A percentile compares a stretch with the other conserved stretches of the same genome.
Evolutionary conservation across 2,329 filamentous ascomycete species (phyloP).

Genomic region (Myotisia sp.): DNA sequence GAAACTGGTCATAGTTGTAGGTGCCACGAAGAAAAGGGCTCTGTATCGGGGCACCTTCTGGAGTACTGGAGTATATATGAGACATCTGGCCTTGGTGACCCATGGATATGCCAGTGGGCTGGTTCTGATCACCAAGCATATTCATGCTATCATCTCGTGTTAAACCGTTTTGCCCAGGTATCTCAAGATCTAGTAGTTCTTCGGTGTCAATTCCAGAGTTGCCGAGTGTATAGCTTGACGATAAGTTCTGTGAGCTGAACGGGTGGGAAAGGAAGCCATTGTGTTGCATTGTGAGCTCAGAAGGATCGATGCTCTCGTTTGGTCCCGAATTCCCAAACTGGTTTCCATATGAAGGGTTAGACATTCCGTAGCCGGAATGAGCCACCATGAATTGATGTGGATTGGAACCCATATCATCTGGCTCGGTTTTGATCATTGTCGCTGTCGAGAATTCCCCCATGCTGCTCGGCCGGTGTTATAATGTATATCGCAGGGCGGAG

Average conservation of each 20-base stretch:
- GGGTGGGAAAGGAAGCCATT: slow-evolving; percentile 39
- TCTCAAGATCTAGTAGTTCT: slow-evolving; percentile 58
- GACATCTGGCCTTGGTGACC: slow-evolving; percentile 55
- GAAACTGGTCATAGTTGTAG: slow-evolving; percentile 66
- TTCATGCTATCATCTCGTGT: slow-evolving; percentile 23
- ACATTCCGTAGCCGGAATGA: slow-evolving; percentile 38
- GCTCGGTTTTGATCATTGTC: slow-evolving; percentile 55
- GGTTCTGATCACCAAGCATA: slow-evolving; percentile 39
- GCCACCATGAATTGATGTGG: slow-evolving; percentile 35
- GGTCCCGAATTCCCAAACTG: slow-evolving; percentile 36
- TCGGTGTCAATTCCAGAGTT: slow-evolving; percentile 74
- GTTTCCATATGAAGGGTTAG: slow-evolving; percentile 35
- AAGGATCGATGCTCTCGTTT: slow-evolving; percentile 61
- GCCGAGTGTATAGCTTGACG: slow-evolving; percentile 60
- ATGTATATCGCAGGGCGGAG: no score
- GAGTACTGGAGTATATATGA: slow-evolving; percentile 73
- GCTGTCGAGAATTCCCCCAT: slow-evolving; percentile 44
- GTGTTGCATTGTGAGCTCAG: slow-evolving; percentile 58
- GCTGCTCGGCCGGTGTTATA: no score
- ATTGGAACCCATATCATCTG: slow-evolving; percentile 48
- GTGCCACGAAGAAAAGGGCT: slow-evolving; percentile 66
- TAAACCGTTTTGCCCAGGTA: slow-evolving; percentile 28
- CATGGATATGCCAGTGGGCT: slow-evolving; percentile 39
- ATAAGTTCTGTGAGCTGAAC: slow-evolving; percentile 50
- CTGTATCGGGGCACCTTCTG: slow-evolving; percentile 80